Conservation (phyloP, 345 rosid genomes). For the Melaleuca alternifolia region DNA sequence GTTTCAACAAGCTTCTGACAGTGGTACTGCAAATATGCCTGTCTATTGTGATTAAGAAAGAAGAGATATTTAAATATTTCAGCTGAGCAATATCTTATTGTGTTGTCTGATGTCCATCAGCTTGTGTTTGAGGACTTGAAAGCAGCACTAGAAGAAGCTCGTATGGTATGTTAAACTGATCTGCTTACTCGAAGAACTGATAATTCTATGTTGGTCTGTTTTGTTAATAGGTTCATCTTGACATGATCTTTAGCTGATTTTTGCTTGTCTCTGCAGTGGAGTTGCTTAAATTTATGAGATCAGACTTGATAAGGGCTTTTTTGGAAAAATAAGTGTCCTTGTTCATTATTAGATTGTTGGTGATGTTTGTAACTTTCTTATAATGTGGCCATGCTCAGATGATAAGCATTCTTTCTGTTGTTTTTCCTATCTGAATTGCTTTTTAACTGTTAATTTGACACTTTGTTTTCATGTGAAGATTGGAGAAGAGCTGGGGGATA, state of each 20-base stretch:
- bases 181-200: not conserved
- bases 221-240: not conserved
- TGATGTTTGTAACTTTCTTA: not conserved
- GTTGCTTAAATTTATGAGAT: not conserved
- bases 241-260: not conserved
- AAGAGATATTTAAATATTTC: not conserved
- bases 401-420: not conserved
- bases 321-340: not conserved
- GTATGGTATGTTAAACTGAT: slow-evolving; percentile 37
- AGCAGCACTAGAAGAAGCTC: slow-evolving; percentile 98
- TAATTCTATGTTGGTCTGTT: not conserved
- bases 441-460: not conserved
- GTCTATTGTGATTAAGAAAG: not conserved
- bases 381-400: not conserved
- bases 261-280: not conserved
- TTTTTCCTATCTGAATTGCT: not conserved
- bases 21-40: slow-evolving; percentile 27
- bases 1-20: slow-evolving; percentile 74
- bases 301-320: not conserved
- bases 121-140: slow-evolving; percentile 82
- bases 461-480: slow-evolving; percentile 36
- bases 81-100: slow-evolving; percentile 3
- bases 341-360: not conserved
- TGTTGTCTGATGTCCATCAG: slow-evolving; percentile 30
- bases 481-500: slow-evolving; percentile 99